These are phyloP conservation scores for Amylocarpus encephaloides DNA, from an alignment of 2,329 filamentous ascomycete genomes.

Conservation along the genomic window DNA sequence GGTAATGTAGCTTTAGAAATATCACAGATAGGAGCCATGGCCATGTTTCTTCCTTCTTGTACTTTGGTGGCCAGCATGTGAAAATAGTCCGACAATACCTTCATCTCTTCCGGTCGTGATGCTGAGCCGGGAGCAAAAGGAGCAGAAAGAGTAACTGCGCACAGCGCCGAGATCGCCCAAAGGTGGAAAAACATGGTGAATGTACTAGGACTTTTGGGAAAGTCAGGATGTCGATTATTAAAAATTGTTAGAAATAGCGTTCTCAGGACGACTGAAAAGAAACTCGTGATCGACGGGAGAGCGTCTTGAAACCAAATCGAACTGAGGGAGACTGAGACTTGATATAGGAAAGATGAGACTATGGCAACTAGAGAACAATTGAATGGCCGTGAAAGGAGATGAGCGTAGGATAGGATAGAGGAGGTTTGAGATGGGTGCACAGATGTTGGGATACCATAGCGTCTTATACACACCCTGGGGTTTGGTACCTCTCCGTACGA, in stretches of 20 bases:
- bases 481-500: too few species aligned
- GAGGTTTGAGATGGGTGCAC: constrained; percentile 5
- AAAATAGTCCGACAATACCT: constrained; percentile 53
- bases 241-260: background rate
- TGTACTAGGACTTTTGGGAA: constrained; percentile 7
- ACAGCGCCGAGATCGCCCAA: constrained; percentile 41
- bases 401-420: background rate
- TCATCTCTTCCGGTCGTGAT: constrained; percentile 22
- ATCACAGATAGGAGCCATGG: constrained; percentile 45
- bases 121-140: constrained; percentile 21
- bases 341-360: constrained; percentile 4
- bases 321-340: constrained; percentile 5
- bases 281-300: background rate
- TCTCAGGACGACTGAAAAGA: background rate
- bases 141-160: constrained; percentile 37
- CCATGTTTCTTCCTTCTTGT: constrained; percentile 39
- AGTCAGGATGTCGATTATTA: background rate
- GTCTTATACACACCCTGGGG: constrained; percentile 23
- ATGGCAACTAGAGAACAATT: constrained; percentile 1
- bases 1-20: constrained; percentile 47
- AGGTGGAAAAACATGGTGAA: constrained; percentile 45
- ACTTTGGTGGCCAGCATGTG: constrained; percentile 52
- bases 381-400: background rate
- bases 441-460: constrained; percentile 9
- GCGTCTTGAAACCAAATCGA: background rate